These are phyloP conservation scores for Xylaria bambusicola DNA, from an alignment of 495 filamentous ascomycete species.

Conservation along the genomic window DNA sequence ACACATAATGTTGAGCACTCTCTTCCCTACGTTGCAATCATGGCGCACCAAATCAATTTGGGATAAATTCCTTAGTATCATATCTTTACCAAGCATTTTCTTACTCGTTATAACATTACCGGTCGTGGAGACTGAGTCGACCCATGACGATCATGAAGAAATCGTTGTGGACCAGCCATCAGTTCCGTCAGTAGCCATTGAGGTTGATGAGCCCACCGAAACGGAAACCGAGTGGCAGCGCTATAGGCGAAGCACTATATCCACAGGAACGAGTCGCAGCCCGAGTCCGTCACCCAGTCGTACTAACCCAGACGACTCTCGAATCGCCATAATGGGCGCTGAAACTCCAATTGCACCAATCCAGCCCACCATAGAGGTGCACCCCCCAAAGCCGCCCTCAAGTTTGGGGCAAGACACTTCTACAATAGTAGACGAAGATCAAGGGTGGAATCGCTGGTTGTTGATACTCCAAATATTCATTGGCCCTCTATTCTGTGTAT, in stretches of 20 bases:
- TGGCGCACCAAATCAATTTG: conserved; percentile 76
- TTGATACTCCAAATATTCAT: conserved; percentile 81
- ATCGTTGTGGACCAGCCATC: conserved; percentile 33
- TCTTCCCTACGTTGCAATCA: conserved; percentile 84
- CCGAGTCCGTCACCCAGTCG: conserved; percentile 28
- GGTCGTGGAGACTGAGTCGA: conserved; percentile 68
- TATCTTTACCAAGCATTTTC: conserved; percentile 87
- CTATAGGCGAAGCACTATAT: conserved; percentile 49
- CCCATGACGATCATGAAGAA: conserved; percentile 55
- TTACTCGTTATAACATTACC: conserved; percentile 90
- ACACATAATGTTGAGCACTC: conserved; percentile 65
- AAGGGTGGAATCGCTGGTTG: conserved; percentile 89
- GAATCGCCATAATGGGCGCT: background rate
- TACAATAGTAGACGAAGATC: conserved; percentile 28
- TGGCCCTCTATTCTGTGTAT: conserved; percentile 78
- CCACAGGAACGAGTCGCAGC: conserved; percentile 34
- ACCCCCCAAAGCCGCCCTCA: conserved; percentile 27
- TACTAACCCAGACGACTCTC: conserved; percentile 13
- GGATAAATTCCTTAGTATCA: conserved; percentile 74
- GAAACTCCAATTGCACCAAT: conserved; percentile 3
- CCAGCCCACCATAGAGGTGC: conserved; percentile 18
- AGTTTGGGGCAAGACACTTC: conserved; percentile 27
- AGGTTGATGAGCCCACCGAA: conserved; percentile 26
- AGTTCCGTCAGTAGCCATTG: conserved; percentile 34
- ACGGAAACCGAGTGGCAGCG: conserved; percentile 54